Base-by-base conservation (phyloP, 2,329 filamentous ascomycete genomes). In the Trichoderma brevicompactum region DNA sequence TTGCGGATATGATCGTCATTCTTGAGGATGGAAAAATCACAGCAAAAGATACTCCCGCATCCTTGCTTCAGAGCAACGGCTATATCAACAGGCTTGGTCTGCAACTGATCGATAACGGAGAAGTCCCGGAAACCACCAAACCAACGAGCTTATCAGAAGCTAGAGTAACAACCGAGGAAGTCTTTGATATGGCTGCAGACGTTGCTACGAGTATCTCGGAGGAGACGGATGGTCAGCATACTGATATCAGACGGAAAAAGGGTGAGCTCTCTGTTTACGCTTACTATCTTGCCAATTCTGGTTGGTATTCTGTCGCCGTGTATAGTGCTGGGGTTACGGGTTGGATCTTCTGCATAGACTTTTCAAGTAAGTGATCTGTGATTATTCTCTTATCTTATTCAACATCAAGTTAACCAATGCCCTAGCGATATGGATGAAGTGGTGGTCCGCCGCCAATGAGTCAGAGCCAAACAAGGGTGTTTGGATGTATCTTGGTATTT, bases 371-470 rank as follows among this genome's bases (percentile, higher is more conserved):
- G 64, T 41, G n/a, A 15, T 7, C 5, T 19, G 52, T 34, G n/a
- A 4, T 12, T 15, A 15, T 43, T 13, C 7, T 34, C 44, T 7
- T 34, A 15, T 41, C 5, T 32, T 15, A 6, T 13, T 8, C 17
- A 8, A 15, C 19, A 17, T 28, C 5, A 23, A 19, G 7, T 10
- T 40, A 19, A 40, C 5, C 17, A 10, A 38, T 34, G 13, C 13
- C 8, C 34, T 28, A 65, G 62, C 46, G n/a, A 12, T 65, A 15
- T 65, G 62, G 62, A 58, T 66, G 48, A 64, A 66, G n/a, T 66
- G 59, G 59, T 66, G 64, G 64, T 66, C 64, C 7, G 49, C 59
- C 28, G 59, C 64, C 49, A 66, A 66, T 56, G 44, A n/a, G 9
- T 12, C 8, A 28, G 64, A 66, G 36, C 59, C 58, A 9, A 46